Conservation (phyloP, 2,329 filamentous ascomycete species). For the Xylaria sp. region DNA sequence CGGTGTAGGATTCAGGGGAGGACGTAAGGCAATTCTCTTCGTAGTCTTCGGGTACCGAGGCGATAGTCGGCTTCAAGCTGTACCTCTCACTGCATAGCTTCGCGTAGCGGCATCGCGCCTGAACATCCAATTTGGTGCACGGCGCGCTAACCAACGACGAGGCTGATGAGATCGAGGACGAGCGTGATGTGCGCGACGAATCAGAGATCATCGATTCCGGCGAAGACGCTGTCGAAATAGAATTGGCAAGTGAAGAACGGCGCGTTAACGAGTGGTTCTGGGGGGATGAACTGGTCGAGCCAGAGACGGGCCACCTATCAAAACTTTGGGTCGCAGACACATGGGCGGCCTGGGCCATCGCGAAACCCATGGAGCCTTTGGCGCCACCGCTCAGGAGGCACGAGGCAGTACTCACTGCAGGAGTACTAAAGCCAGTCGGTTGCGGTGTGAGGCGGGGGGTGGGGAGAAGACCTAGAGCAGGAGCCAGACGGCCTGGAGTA, state of each 20-base stretch:
- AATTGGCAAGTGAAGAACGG: slow-evolving; percentile 65
- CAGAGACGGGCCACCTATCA: slow-evolving; percentile 54
- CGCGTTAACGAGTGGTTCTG: slow-evolving; percentile 53
- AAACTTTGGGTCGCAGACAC: slow-evolving; percentile 50
- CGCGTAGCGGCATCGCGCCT: slow-evolving; percentile 65
- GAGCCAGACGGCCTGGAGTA: slow-evolving; percentile 51
- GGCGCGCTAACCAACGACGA: slow-evolving; percentile 65
- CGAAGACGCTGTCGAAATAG: slow-evolving; percentile 64
- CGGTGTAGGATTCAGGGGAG: slow-evolving; percentile 61
- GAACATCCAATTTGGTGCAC: slow-evolving; percentile 59
- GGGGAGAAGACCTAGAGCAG: slow-evolving; percentile 58
- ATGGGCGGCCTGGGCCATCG: slow-evolving; percentile 58
- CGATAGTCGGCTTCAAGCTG: slow-evolving; percentile 54
- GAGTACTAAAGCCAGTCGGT: slow-evolving; percentile 59
- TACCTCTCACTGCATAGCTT: slow-evolving; percentile 62
- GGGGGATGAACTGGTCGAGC: slow-evolving; percentile 54
- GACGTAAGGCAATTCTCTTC: slow-evolving; percentile 54
- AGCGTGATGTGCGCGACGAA: slow-evolving; percentile 62
- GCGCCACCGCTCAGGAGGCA: slow-evolving; percentile 52
- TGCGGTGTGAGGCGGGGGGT: slow-evolving; percentile 63
- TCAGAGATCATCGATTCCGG: slow-evolving; percentile 71
- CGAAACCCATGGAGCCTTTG: slow-evolving; percentile 62
- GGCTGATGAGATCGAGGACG: slow-evolving; percentile 66
- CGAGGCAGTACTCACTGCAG: slow-evolving; percentile 59
- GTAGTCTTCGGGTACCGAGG: slow-evolving; percentile 61